A percentile compares a stretch with the other conserved stretches of the same genome.
phyloP scores from a whole-genome alignment of 768 basidiomycete species.

The Strobilomyces confusus region DNA sequence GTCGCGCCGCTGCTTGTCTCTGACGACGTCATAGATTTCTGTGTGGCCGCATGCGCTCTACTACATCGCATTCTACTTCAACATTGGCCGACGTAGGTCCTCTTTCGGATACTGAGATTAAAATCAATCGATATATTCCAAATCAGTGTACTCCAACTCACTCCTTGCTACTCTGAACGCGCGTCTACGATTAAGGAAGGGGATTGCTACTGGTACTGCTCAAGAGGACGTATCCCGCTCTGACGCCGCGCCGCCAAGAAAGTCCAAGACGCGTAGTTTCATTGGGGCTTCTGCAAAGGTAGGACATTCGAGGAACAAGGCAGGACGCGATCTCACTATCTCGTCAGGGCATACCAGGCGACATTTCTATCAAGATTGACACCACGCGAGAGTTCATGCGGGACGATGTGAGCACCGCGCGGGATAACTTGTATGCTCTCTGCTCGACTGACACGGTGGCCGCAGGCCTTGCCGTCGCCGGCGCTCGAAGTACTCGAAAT shows the following conservation, averaged over 20 bases:
- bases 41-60: conserved; percentile 46
- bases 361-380: conserved; percentile 64
- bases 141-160: conserved; percentile 54
- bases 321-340: neutral
- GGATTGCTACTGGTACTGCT: neutral
- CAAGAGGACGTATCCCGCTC: conserved; percentile 14
- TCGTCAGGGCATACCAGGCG: conserved; percentile 32
- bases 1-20: neutral
- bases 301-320: neutral
- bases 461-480: neutral
- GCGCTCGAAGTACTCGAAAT: neutral
- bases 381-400: conserved; percentile 50
- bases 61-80: conserved; percentile 59
- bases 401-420: conserved; percentile 32
- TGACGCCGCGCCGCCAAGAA: conserved; percentile 3
- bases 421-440: too few relatives aligned
- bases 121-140: neutral
- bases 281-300: conserved; percentile 7
- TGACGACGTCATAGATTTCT: conserved; percentile 36
- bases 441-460: neutral
- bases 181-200: conserved; percentile 42
- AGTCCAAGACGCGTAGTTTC: neutral
- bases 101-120: neutral
- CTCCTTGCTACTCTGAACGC: conserved; percentile 60
- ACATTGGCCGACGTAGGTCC: conserved; percentile 52